Percentiles rank a stretch among this genome's conserved stretches.
phyloP scores from a whole-genome alignment of 306 rosid species.

The cucumber (Cucumis sativus) region DNA sequence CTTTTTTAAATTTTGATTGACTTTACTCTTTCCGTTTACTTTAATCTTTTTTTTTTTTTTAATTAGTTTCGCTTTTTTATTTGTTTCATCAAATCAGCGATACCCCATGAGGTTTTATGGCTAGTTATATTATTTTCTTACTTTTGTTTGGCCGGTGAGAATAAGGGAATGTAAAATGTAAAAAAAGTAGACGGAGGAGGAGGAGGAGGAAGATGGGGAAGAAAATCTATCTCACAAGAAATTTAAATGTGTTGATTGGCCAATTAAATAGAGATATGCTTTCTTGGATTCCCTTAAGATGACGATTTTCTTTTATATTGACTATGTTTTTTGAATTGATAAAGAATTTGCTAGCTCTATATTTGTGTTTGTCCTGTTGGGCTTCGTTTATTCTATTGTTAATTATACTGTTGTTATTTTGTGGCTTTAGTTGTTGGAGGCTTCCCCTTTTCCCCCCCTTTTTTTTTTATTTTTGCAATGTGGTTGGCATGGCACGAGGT shows the following conservation, averaged over 20 bases:
- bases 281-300: not conserved
- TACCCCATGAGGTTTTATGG: not conserved
- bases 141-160: slow-evolving; percentile 14
- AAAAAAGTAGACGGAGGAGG: not conserved
- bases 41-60: not conserved
- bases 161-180: not conserved
- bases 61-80: not conserved
- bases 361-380: not conserved
- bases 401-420: not conserved
- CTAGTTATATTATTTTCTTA: not conserved
- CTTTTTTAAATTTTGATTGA: not conserved
- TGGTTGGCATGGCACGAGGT: slow-evolving; percentile 5
- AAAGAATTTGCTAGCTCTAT: not conserved
- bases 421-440: slow-evolving; percentile 4
- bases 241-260: not conserved
- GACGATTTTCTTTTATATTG: not conserved
- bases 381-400: not conserved
- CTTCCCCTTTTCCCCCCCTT: not conserved
- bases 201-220: not conserved
- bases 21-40: not conserved
- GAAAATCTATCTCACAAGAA: not conserved
- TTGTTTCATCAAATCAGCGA: not conserved
- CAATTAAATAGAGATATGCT: not conserved
- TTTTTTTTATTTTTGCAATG: not conserved
- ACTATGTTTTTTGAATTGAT: not conserved